These are phyloP conservation scores for Phoma sp. DNA, from an alignment of 2,329 filamentous ascomycete species.

Conservation along the genomic window DNA sequence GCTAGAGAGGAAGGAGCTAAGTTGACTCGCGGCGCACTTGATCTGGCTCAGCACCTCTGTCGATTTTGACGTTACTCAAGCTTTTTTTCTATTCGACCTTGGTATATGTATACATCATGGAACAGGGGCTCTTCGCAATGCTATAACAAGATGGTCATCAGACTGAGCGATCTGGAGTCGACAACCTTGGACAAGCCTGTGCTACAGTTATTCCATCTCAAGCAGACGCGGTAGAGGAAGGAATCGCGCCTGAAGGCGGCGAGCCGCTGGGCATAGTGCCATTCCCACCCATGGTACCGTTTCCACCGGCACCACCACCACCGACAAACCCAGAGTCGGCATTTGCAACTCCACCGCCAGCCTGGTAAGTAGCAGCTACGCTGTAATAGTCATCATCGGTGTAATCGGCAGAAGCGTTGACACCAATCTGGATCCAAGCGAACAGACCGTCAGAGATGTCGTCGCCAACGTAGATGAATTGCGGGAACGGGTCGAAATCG, in stretches of 20 bases:
- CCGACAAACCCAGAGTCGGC: constrained; percentile 13
- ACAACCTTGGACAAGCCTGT: too few species aligned
- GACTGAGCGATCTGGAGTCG: too few species aligned
- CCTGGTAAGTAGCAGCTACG: constrained; percentile 30
- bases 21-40: too few species aligned
- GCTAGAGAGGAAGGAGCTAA: too few species aligned
- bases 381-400: constrained; percentile 28
- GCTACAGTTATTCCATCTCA: neutral
- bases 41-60: too few species aligned
- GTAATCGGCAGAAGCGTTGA: constrained; percentile 31
- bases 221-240: constrained; percentile 6
- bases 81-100: too few species aligned
- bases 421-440: constrained; percentile 36
- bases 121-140: too few species aligned
- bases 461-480: constrained; percentile 34
- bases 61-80: too few species aligned
- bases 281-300: constrained; percentile 14
- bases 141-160: too few species aligned
- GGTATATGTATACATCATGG: too few species aligned
- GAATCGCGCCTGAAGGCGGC: constrained; percentile 20
- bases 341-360: constrained; percentile 30
- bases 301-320: neutral
- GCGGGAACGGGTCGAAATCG: constrained; percentile 32
- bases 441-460: constrained; percentile 33
- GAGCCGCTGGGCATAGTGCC: constrained; percentile 24